These are phyloP conservation scores for Phytophthora megakarya DNA, from an alignment of 352 stramenopile species.

Conservation along the genomic window DNA sequence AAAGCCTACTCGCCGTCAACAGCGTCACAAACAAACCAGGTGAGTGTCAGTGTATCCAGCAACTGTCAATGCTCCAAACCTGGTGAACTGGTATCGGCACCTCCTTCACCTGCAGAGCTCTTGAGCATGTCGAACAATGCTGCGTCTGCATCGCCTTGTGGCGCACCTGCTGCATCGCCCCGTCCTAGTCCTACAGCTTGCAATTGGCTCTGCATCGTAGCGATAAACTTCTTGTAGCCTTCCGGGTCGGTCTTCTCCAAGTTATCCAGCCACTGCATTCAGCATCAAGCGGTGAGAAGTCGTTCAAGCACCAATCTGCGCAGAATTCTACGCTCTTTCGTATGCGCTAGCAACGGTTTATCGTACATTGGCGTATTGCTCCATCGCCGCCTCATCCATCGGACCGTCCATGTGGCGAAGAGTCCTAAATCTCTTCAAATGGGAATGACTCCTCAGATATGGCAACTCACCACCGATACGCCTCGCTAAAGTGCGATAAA, in stretches of 20 bases:
- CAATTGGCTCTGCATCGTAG: conserved; percentile 67
- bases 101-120: conserved; percentile 18
- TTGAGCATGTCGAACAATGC: conserved; percentile 69
- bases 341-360: not conserved
- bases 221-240: conserved; percentile 66
- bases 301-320: conserved; percentile 1
- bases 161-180: not conserved
- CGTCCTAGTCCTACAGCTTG: conserved; percentile 31
- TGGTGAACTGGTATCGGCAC: conserved; percentile 16
- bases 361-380: conserved; percentile 78
- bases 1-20: conserved; percentile 43
- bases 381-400: conserved; percentile 69
- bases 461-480: not conserved
- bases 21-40: conserved; percentile 1
- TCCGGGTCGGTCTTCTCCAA: conserved; percentile 72
- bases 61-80: conserved; percentile 18
- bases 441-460: conserved; percentile 29
- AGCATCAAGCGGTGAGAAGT: conserved; percentile 14
- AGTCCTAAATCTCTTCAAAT: conserved; percentile 35
- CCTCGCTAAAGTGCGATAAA: conserved; percentile 22
- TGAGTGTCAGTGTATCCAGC: not conserved
- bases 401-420: conserved; percentile 26
- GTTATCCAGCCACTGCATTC: conserved; percentile 68
- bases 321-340: not conserved
- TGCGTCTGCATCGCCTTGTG: conserved; percentile 32